Evolutionary conservation across 2,329 filamentous ascomycete genomes (phyloP).

Genomic region (Aspergillus fumigatus): DNA sequence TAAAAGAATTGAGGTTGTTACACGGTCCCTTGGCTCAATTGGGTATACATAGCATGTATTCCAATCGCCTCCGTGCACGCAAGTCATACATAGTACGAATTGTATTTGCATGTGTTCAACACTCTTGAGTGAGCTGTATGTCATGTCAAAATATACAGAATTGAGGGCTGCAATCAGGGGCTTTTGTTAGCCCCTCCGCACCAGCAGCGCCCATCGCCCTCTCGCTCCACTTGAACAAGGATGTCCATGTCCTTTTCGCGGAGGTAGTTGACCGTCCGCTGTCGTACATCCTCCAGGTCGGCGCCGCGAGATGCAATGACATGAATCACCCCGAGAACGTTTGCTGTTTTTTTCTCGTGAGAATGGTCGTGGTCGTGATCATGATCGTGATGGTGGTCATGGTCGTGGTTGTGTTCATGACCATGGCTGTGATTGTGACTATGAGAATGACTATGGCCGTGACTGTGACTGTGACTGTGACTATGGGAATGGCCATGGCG

Average conservation of each 20-base stretch:
- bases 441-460: conserved; percentile 27
- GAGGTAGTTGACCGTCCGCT: conserved; percentile 70
- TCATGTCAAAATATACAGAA: not conserved
- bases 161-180: conserved; percentile 8
- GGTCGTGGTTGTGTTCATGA: conserved; percentile 23
- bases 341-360: conserved; percentile 15
- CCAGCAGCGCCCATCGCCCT: conserved; percentile 67
- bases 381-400: conserved; percentile 18
- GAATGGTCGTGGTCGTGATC: conserved; percentile 18
- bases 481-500: conserved; percentile 27
- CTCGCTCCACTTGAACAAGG: conserved; percentile 81
- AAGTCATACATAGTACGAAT: not conserved
- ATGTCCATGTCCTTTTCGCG: conserved; percentile 69
- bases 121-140: not conserved
- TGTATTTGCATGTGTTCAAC: not conserved
- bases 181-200: conserved; percentile 48
- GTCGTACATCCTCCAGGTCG: conserved; percentile 76
- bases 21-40: not conserved
- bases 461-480: conserved; percentile 9
- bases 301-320: conserved; percentile 68
- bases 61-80: not conserved
- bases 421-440: conserved; percentile 25
- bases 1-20: not conserved
- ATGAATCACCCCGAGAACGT: conserved; percentile 78
- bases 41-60: not conserved